Evolutionary conservation across 768 basidiomycete species (phyloP), one percentile per base, ranked within the genome.

Genomic region (Russula foetens): DNA sequence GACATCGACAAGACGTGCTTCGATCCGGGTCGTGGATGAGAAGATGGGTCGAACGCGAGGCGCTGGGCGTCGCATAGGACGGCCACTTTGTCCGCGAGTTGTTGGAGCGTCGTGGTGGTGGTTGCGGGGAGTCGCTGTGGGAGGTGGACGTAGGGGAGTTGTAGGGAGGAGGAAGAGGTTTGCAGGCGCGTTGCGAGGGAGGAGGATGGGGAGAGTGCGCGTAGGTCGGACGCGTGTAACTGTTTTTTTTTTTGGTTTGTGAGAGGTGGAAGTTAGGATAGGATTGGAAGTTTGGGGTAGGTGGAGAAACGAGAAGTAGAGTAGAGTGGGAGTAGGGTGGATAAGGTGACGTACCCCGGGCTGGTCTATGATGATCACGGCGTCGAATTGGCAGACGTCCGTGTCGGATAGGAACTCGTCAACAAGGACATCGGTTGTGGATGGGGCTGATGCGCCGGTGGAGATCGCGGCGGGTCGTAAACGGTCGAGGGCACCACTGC

Each of bases 191-290:
- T 74, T 6, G 79, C 73, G 21, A 90, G 73, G 61, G 74, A 71
- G 3, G 81, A 82, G 1, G 77, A 75, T 9, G 81, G 74, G 7
- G 80, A 71, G 23, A 90, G 81, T 11, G 73, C 71, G 31, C 85
- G 84, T 44, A 91, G 75, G 75, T 91, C 88, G n/a, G 87, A 84
- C 26, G 86, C 84, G 66, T 86, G 89, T 4, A 88, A 74, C 89
- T 91, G 67, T 15, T 35, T 5, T 7, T 7, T 5, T 7, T 7
- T 2, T 2, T 35, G 35, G 35, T 35, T 11, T 35, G 35, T 6
- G 35, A 35, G 35, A 11, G 35, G 35, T 5, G 2, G 35, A 12
- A 7, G 35, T 11, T 2, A 35, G 8, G 9, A 12, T 11, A 11
- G 14, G 35, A 35, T 35, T 33, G 35, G 35, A 35, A n/a, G n/a